Percentiles rank a stretch among this genome's conserved stretches.
phyloP scores from a whole-genome alignment of 2,329 filamentous ascomycete genomes.

The Aspergillus oerlinghausenensis region DNA sequence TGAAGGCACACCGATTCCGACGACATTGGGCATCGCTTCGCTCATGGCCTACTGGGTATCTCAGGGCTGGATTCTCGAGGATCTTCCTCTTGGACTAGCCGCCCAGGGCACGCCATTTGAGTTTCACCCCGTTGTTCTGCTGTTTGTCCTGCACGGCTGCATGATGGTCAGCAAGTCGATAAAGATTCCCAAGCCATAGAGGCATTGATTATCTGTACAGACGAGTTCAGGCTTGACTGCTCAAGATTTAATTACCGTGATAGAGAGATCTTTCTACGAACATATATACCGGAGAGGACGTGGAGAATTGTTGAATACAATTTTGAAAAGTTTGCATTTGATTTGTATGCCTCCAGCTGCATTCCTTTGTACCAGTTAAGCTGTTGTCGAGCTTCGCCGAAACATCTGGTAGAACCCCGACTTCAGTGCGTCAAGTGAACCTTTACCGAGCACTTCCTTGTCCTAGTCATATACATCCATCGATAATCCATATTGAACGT shows the following conservation, averaged over 20 bases:
- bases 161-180: constrained; percentile 94
- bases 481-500: neutral
- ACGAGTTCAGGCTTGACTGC: constrained; percentile 9
- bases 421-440: no score
- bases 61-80: constrained; percentile 71
- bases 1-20: constrained; percentile 94
- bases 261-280: constrained; percentile 16
- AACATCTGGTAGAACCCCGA: no score
- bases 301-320: constrained; percentile 12
- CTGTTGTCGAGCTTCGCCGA: no score
- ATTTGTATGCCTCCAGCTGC: no score
- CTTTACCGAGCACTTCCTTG: no score
- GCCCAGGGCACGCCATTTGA: constrained; percentile 65
- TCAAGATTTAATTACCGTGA: constrained; percentile 7
- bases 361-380: no score
- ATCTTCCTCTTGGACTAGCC: constrained; percentile 71
- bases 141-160: constrained; percentile 87
- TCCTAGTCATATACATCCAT: neutral
- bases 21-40: constrained; percentile 71
- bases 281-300: constrained; percentile 16
- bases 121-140: constrained; percentile 73
- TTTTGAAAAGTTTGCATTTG: neutral
- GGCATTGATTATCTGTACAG: constrained; percentile 6
- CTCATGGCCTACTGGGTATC: constrained; percentile 88
- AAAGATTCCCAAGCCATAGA: constrained; percentile 79